Percentiles rank a stretch among this genome's conserved stretches.
phyloP scores from a whole-genome alignment of 2,329 filamentous ascomycete species.

The Exserohilum turcica region DNA sequence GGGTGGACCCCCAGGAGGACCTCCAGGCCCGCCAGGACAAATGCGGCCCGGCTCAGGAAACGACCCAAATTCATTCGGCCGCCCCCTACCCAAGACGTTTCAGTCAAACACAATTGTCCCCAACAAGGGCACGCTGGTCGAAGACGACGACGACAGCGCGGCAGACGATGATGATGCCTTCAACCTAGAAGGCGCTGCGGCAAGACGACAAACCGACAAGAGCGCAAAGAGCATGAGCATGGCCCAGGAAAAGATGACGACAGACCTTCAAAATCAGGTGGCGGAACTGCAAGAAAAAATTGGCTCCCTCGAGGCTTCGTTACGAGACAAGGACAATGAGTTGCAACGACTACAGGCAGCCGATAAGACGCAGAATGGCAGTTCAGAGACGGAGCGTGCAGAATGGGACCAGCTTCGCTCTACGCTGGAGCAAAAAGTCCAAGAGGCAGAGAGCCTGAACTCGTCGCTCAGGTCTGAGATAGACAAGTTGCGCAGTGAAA shows the following conservation, averaged over 20 bases:
- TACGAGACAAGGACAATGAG: conserved; percentile 75
- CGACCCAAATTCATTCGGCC: conserved; percentile 65
- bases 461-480: conserved; percentile 79
- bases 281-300: conserved; percentile 75
- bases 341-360: conserved; percentile 64
- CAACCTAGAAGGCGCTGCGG: conserved; percentile 57
- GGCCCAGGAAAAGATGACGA: conserved; percentile 55
- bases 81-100: conserved; percentile 85
- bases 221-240: conserved; percentile 43
- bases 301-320: conserved; percentile 68
- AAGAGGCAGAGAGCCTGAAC: conserved; percentile 76
- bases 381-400: conserved; percentile 67
- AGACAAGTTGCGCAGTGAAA: conserved; percentile 71
- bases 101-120: conserved; percentile 96
- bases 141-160: conserved; percentile 71
- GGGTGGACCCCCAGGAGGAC: conserved; percentile 52
- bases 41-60: conserved; percentile 30
- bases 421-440: conserved; percentile 73
- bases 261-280: conserved; percentile 81
- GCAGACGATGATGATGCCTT: conserved; percentile 66
- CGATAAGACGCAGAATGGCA: conserved; percentile 59
- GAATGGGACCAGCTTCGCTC: conserved; percentile 71
- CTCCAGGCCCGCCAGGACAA: conserved; percentile 47
- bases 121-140: conserved; percentile 96
- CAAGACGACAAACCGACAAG: conserved; percentile 54